Conservation (phyloP, 371 early-diverging fungal genomes). For the Cokeromyces recurvatus region DNA sequence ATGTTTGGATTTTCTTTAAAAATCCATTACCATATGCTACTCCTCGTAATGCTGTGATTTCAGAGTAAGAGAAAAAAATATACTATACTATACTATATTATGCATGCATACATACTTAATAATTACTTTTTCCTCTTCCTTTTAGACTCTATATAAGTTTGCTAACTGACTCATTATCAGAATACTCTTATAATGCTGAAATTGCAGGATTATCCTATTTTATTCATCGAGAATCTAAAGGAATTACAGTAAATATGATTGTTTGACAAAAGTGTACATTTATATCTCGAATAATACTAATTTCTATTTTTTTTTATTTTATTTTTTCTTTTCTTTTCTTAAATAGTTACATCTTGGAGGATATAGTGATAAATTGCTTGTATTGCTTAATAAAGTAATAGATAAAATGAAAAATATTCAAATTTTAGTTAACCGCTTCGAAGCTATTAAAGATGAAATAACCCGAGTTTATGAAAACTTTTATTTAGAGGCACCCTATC, state of each 20-base stretch:
- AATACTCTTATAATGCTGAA: constrained; percentile 82
- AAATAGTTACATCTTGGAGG: constrained; percentile 63
- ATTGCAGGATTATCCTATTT: constrained; percentile 76
- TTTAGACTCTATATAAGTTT: constrained; percentile 62
- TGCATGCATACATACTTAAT: too few relatives aligned
- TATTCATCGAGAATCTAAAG: constrained; percentile 58
- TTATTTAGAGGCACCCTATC: constrained; percentile 65
- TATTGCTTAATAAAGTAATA: constrained; percentile 66
- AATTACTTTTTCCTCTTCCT: too few relatives aligned
- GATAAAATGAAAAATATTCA: constrained; percentile 58
- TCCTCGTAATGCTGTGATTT: constrained; percentile 42
- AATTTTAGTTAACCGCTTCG: constrained; percentile 66
- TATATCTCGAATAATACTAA: neutral
- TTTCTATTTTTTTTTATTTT: neutral
- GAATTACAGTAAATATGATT: constrained; percentile 43
- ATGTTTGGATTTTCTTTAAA: constrained; percentile 44
- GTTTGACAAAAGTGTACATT: too few relatives aligned
- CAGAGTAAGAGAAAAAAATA: constrained; percentile 37
- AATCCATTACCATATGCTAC: constrained; percentile 55
- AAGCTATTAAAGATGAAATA: constrained; percentile 66
- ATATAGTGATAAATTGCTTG: constrained; percentile 78
- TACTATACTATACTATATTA: too few relatives aligned
- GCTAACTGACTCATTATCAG: constrained; percentile 73
- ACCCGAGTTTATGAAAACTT: constrained; percentile 64
- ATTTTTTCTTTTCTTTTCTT: too few relatives aligned